Base-by-base conservation (phyloP, 148 eudicot genomes). In the Euryodendron excelsum region DNA sequence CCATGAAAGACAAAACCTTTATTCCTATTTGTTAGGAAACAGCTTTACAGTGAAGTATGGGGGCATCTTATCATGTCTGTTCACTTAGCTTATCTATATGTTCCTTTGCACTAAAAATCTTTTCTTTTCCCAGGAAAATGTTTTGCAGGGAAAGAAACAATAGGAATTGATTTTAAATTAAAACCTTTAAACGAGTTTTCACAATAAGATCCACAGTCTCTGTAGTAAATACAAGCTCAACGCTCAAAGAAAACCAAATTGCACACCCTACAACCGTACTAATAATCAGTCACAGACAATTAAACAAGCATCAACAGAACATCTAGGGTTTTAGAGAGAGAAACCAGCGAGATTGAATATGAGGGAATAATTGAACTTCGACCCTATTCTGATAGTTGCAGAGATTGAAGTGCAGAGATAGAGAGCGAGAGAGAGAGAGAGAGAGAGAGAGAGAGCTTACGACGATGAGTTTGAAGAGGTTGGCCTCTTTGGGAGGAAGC, bases 401-500 rank as follows among this genome's bases (percentile, higher is more conserved):
- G n/a, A n/a, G n/a, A n/a, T n/a, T n/a, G n/a, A 45, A 60, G 2
- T 18, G 4, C 6, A 41, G 6, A 58, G 9, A 20, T 12, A 33
- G 20, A 9, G 34, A 14, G 31, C 5, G 52, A 25, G 1, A 37
- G 73, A 56, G 13, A 20, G 48, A 74, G 27, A 59, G 69, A 17
- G 39, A 68, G 23, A 63, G 48, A 73, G 68, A 50, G 47, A n/a
- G 75, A 55, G 25, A 62, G 73, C 97, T 73, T 89, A 94, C 98
- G 76, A 94, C 98, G 85, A 94, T 92, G 91, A 91, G 95, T 72
- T 94, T 94, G 89, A 92, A 94, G 87, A 92, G 93, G 84, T 92
- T 92, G 74, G 97, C 93, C 82, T 94, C 98, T 85, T 92, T 94
- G 0, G 97, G 79, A 78, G 98, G 98, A 75, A 94, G 97, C 73